Base-by-base conservation (phyloP, 768 basidiomycete species). In the Pisolithus albus region DNA sequence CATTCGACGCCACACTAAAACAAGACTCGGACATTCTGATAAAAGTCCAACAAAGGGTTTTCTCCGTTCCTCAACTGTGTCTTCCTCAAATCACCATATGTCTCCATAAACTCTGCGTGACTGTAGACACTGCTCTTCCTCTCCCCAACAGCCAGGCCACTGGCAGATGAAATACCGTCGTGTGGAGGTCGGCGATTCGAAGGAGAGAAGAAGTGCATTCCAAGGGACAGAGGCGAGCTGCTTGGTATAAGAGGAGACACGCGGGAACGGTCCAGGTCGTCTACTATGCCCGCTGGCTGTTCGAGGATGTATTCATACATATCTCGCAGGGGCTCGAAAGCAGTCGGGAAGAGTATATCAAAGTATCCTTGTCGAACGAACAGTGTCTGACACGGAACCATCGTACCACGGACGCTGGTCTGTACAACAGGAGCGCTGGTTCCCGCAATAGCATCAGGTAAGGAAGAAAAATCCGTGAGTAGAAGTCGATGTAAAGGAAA, bases 341-440 rank as follows among this genome's bases (percentile, higher is more conserved):
- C 74, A 11, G 95, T 98, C 9, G 96, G 96, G 73, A 99, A 99
- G 74, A 99, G 91, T 54, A 98, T 98, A 67, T 99, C 96, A 67
- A 99, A 99, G 72, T 84, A 94, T 7, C 96, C 96, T 62, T 88
- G 95, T 60, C 84, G 84, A 52, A 99, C 96, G 59, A 95, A 82
- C 51, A 96, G 77, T 13, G 90, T 97, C 56, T 84, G 76, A 61
- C 91, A 93, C 4, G 96, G 88, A 2, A 98, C 86, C 61, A 89
- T 93, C 44, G 79, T 78, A 53, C 86, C 87, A 42, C 80, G 82
- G 64, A 88, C 85, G 47, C 92, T 81, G 23, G 96, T 97, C 71
- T 99, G 96, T 21, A 98, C 96, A 21, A 98, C 96, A 10, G 96
- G 96, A 5, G 88, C 89, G 59, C 77, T 82, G 40, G 59, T 56